These are phyloP conservation scores for Trichoderma gamsii DNA, from an alignment of 495 filamentous ascomycete genomes.

Conservation along the genomic window DNA sequence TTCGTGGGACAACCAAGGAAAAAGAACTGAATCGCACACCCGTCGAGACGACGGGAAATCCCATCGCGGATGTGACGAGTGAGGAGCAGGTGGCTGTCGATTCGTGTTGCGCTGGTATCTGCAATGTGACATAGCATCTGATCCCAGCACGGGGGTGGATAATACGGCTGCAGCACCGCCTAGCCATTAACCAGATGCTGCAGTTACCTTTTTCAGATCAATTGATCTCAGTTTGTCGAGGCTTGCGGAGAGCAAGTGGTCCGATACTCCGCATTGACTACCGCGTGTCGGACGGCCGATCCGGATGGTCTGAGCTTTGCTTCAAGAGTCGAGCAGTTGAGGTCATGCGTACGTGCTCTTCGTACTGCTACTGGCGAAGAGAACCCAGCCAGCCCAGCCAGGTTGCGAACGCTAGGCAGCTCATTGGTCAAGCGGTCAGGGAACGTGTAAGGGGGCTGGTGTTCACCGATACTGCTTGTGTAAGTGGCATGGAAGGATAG, in stretches of 20 bases:
- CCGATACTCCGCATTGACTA: neutral
- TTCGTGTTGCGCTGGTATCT: neutral
- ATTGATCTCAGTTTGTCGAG: neutral
- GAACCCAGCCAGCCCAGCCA: too few relatives aligned
- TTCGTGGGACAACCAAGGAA: neutral
- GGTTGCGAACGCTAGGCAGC: neutral
- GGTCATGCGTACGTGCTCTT: slow-evolving; percentile 1
- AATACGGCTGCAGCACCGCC: neutral
- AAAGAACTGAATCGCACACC: too few relatives aligned
- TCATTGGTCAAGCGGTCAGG: neutral
- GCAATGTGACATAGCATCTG: neutral
- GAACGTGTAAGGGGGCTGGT: neutral
- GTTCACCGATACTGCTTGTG: neutral
- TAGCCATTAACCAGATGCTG: neutral
- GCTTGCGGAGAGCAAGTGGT: neutral
- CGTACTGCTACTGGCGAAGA: neutral
- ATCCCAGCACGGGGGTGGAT: neutral
- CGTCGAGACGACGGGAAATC: too few relatives aligned
- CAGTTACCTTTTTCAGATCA: neutral
- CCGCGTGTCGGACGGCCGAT: neutral
- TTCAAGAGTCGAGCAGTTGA: neutral
- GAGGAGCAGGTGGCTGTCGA: too few relatives aligned
- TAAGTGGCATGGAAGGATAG: too few relatives aligned
- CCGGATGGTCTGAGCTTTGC: neutral
- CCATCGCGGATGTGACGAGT: too few relatives aligned